A percentile compares a stretch with the other conserved stretches of the same genome.
phyloP scores from a whole-genome alignment of 2,329 filamentous ascomycete genomes.

The Neoarthrinium moseri region DNA sequence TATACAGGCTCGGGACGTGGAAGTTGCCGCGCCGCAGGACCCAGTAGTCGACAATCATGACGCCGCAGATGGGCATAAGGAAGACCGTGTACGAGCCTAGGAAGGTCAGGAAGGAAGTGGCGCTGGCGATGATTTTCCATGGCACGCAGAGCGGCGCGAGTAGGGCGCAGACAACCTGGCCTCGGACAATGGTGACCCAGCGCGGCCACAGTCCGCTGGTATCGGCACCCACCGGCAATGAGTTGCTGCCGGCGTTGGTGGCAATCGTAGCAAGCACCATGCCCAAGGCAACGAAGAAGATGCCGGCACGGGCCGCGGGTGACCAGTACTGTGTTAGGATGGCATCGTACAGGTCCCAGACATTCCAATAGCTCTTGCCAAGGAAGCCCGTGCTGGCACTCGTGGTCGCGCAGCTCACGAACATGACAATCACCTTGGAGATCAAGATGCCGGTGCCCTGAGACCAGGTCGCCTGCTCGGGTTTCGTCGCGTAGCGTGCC shows the following conservation, averaged over 20 bases:
- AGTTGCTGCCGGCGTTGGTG: conserved; percentile 40
- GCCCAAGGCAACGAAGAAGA: conserved; percentile 26
- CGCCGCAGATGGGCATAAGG: conserved; percentile 33
- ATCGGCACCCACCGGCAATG: conserved; percentile 38
- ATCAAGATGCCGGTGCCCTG: conserved; percentile 34
- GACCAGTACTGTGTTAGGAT: conserved; percentile 37
- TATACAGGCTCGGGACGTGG: conserved; percentile 36
- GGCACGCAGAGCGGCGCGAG: conserved; percentile 34
- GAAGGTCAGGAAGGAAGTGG: conserved; percentile 39
- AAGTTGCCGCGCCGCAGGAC: conserved; percentile 34
- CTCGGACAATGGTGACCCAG: conserved; percentile 40
- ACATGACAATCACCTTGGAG: conserved; percentile 36
- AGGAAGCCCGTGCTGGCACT: conserved; percentile 30
- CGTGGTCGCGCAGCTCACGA: conserved; percentile 37
- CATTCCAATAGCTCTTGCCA: conserved; percentile 27
- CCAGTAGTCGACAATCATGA: conserved; percentile 37
- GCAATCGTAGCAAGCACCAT: conserved; percentile 35
- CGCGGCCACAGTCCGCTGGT: conserved; percentile 37
- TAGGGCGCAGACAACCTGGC: conserved; percentile 37
- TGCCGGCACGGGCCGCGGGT: conserved; percentile 32
- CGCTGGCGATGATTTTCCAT: conserved; percentile 40
- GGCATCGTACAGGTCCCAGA: conserved; percentile 39
- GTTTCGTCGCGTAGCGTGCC: conserved; percentile 31
- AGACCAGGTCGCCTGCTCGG: conserved; percentile 23
- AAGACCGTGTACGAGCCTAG: conserved; percentile 39